Base-by-base conservation (phyloP, 2,329 filamentous ascomycete genomes). In the Thermothelomyces thermophilus region DNA sequence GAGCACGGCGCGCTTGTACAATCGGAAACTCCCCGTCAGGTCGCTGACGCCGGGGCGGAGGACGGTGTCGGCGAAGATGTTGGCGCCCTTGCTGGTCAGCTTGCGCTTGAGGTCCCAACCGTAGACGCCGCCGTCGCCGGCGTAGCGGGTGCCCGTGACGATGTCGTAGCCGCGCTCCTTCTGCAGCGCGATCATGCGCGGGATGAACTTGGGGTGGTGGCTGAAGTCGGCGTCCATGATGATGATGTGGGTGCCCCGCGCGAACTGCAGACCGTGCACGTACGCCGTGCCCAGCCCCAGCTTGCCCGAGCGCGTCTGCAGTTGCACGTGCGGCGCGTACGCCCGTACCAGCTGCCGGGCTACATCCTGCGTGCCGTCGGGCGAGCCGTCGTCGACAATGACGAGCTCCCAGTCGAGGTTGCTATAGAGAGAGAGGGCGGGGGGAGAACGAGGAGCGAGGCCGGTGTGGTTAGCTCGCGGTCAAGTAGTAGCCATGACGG, bases 171-270 rank as follows among this genome's bases (percentile, higher is more conserved):
- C 82, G 58, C 75, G 84, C 54, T 67, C 68, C 68, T 82, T 79
- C 70, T 97, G 93, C 59, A 83, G 79, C 52, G 78, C 79, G 63
- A 98, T 88, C 89, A 98, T 97, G 65, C 84, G 77, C 47, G 90
- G 84, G 70, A 98, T 95, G 80, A 97, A 98, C 73, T 97, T 98
- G 66, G 93, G 93, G 76, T 98, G 93, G 74, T 98, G 93, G 62
- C 83, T 89, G 79, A 98, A 98, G 73, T 98, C 93, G 71, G 94
- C 93, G 75, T 98, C 93, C 93, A 98, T 98, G 79, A 98, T 98
- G 76, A 98, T 88, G 66, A 98, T 88, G 66, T 83, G 97, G 79
- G 94, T 96, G 63, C 93, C 93, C 19, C 83, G 90, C 20, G 79
- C 86, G 66, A 87, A 97, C 68, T 95, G 82, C 53, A 98, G 78